Conservation (phyloP, 495 filamentous ascomycete species). For the Penicillium cinerascens region DNA sequence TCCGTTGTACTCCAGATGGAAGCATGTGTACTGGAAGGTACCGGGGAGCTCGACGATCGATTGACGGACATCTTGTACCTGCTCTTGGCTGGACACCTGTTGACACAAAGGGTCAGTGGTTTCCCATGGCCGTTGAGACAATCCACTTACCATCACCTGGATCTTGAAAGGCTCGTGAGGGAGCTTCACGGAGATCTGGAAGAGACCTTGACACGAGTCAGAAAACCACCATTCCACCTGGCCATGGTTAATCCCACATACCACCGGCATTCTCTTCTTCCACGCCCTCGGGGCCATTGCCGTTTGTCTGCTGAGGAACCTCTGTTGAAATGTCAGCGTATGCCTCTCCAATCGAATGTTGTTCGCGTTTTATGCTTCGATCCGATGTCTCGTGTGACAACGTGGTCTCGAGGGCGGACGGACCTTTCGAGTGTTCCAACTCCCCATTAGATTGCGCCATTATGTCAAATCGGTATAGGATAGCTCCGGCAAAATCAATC, state of each 20-base stretch:
- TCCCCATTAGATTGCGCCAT: constrained; percentile 46
- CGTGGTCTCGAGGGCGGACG: constrained; percentile 14
- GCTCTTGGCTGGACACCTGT: constrained; percentile 88
- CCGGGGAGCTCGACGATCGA: constrained; percentile 92
- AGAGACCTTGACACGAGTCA: constrained; percentile 52
- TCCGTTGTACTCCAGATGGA: constrained; percentile 88
- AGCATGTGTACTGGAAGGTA: constrained; percentile 96
- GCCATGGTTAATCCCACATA: constrained; percentile 20
- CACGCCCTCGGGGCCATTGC: constrained; percentile 30
- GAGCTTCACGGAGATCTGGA: constrained; percentile 77
- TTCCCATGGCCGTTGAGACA: constrained; percentile 3
- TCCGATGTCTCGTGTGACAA: constrained; percentile 13
- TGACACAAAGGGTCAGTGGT: constrained; percentile 12
- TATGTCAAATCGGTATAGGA: constrained; percentile 18
- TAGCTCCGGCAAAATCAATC: constrained; percentile 16
- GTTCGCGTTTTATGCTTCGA: constrained; percentile 3
- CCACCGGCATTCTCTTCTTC: constrained; percentile 43
- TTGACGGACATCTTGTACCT: constrained; percentile 95
- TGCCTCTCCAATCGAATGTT: neutral
- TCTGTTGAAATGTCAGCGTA: constrained; percentile 30
- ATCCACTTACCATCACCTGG: constrained; percentile 69
- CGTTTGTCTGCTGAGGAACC: constrained; percentile 34
- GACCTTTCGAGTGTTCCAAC: constrained; percentile 42
- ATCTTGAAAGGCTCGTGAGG: constrained; percentile 77
- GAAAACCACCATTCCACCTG: constrained; percentile 1